Evolutionary conservation across 805 yeast genomes (phyloP).

Genomic region (Nakazawaea pomicola): DNA sequence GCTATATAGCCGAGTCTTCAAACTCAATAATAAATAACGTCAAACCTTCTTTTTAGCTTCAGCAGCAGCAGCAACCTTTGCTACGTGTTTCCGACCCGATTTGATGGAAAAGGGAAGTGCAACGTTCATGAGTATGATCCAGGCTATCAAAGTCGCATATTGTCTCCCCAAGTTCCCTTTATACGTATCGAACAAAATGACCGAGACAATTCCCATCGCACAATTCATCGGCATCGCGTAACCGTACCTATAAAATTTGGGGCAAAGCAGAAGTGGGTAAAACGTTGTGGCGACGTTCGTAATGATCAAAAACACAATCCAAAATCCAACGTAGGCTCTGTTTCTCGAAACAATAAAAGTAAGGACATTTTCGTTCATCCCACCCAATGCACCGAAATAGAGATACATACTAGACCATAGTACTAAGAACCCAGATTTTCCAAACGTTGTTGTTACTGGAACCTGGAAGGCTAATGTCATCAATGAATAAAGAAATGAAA

Average conservation of each 20-base stretch:
- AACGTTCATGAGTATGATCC: slow-evolving; percentile 49
- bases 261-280: slow-evolving; percentile 49
- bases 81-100: slow-evolving; percentile 9
- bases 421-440: slow-evolving; percentile 60
- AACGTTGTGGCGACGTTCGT: slow-evolving; percentile 60
- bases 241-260: slow-evolving; percentile 56
- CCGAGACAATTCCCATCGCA: slow-evolving; percentile 51
- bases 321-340: slow-evolving; percentile 60
- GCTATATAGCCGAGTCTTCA: too few species aligned
- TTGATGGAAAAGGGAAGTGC: slow-evolving; percentile 34
- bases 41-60: slow-evolving; percentile 6
- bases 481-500: slow-evolving; percentile 54
- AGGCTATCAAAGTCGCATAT: slow-evolving; percentile 50
- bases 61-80: slow-evolving; percentile 1
- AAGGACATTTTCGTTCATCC: slow-evolving; percentile 60
- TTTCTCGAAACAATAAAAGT: slow-evolving; percentile 39
- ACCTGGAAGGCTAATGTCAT: slow-evolving; percentile 69
- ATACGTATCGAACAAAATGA: slow-evolving; percentile 50
- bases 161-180: slow-evolving; percentile 58
- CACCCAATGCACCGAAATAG: slow-evolving; percentile 65
- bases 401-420: slow-evolving; percentile 63
- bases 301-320: slow-evolving; percentile 68
- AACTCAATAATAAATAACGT: too few species aligned
- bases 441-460: slow-evolving; percentile 52
- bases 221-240: slow-evolving; percentile 63